Percentiles rank a stretch among this genome's conserved stretches.
phyloP scores from a whole-genome alignment of 805 yeast genomes.

The Cyberlindnera subsufficiens region DNA sequence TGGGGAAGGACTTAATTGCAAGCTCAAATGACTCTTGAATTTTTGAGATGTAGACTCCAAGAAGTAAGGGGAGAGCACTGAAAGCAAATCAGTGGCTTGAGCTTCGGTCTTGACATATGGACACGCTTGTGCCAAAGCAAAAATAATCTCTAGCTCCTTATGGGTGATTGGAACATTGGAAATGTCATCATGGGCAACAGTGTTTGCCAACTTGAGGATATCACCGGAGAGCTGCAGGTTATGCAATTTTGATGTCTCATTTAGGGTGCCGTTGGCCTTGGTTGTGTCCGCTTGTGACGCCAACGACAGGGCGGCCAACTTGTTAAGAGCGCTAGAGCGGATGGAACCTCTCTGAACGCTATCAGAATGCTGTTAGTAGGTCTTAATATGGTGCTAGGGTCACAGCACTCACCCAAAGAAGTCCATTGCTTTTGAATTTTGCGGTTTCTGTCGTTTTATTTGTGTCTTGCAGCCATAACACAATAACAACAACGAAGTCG shows the following conservation, averaged over 20 bases:
- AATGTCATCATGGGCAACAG: slow-evolving; percentile 12
- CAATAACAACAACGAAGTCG: no score
- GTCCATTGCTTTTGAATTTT: slow-evolving; percentile 11
- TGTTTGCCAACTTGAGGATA: slow-evolving; percentile 12
- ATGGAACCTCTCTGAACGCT: slow-evolving; percentile 24
- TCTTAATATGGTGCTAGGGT: background rate
- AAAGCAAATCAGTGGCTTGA: slow-evolving; percentile 34
- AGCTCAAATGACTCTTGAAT: slow-evolving; percentile 33
- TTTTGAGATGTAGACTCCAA: slow-evolving; percentile 45
- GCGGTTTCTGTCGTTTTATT: background rate
- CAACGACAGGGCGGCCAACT: slow-evolving; percentile 18
- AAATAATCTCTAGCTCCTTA: slow-evolving; percentile 49
- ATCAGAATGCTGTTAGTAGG: slow-evolving; percentile 1
- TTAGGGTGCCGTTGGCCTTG: slow-evolving; percentile 1
- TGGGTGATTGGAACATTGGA: slow-evolving; percentile 27
- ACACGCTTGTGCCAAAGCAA: slow-evolving; percentile 39
- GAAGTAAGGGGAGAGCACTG: slow-evolving; percentile 41
- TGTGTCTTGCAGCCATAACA: no score
- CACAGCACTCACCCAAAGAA: slow-evolving; percentile 16
- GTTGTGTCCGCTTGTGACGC: slow-evolving; percentile 6
- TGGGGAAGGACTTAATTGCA: slow-evolving; percentile 31
- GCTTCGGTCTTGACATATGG: slow-evolving; percentile 26
- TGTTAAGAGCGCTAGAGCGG: slow-evolving; percentile 22
- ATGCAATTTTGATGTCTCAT: background rate
- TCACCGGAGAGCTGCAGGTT: slow-evolving; percentile 14